Base-by-base conservation (phyloP, 768 basidiomycete species). In the Bullera alba region DNA sequence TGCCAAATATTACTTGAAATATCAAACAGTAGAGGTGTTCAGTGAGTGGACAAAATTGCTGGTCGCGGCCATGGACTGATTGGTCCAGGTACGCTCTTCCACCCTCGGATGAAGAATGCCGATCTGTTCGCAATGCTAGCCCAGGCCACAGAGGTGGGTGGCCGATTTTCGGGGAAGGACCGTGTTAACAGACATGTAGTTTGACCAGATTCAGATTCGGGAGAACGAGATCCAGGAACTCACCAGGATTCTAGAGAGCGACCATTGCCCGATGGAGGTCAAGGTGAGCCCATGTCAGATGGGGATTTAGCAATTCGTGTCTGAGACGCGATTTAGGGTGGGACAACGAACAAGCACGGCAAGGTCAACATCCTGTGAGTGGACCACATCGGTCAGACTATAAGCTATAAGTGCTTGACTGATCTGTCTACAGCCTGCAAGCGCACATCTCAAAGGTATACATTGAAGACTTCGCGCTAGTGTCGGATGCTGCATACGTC, bases 391-490 rank as follows among this genome's bases (percentile, higher is more conserved):
- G 14, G 16, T 17, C 23, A 36, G 15, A 30, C 27, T 30, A 16
- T 15, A 21, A 21, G 19, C 37, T n/a, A n/a, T n/a, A n/a, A n/a
- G n/a, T n/a, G n/a, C 22, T 12, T 7, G 29, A 30, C 16, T 49
- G 22, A 48, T 36, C 15, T n/a, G n/a, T 21, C 21, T 29, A 8
- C 47, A 66, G 64, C 16, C 77, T 99, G 19, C 95, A 99, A 74
- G 85, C 81, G 1, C 87, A 81, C 71, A 89, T 99, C 56, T 95
- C 90, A 30, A 75, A 79, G 39, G 78, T 81, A 37, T 75, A 76
- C n/a, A 76, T 95, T 14, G 86, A 95, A 53, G 95, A 99, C 73
- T 99, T 95, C 63, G 95, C 95, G 7, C 76, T 99, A 51, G 84
- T 97, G 5, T 97, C 95, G 0, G 95, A 99, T 67, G 85, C 82